These are phyloP conservation scores for Rhizopus sp. DNA, from an alignment of 371 early-diverging fungal genomes.

Conservation along the genomic window DNA sequence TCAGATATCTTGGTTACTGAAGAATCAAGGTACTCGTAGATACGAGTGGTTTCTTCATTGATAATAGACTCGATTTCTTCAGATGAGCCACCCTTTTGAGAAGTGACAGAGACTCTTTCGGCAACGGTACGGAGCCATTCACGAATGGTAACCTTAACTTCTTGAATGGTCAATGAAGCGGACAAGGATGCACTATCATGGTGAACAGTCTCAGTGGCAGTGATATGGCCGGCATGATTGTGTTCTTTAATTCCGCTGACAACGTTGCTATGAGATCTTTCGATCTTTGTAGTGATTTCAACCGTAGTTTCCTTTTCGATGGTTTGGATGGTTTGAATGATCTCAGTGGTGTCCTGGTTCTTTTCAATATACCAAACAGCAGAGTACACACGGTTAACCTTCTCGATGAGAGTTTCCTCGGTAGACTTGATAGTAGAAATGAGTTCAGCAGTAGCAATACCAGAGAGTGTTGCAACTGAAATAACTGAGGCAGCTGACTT, in stretches of 20 bases:
- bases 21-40: constrained; percentile 21
- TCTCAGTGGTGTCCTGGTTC: constrained; percentile 17
- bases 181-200: constrained; percentile 1
- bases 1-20: constrained; percentile 26
- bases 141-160: constrained; percentile 27
- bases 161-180: constrained; percentile 26
- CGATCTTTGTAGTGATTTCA: constrained; percentile 26
- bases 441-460: constrained; percentile 30
- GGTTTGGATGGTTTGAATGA: constrained; percentile 13
- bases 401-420: constrained; percentile 21
- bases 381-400: constrained; percentile 26
- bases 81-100: constrained; percentile 20
- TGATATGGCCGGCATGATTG: constrained; percentile 14
- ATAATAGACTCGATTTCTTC: constrained; percentile 27
- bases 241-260: constrained; percentile 16
- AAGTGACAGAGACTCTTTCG: constrained; percentile 28
- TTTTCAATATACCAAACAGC: constrained; percentile 25
- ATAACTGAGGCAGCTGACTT: constrained; percentile 23
- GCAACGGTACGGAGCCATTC: constrained; percentile 30
- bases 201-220: background rate
- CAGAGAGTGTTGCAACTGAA: constrained; percentile 25
- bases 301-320: constrained; percentile 26
- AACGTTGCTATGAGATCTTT: constrained; percentile 21
- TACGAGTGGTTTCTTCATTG: constrained; percentile 15
- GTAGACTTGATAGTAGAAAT: constrained; percentile 17